Evolutionary conservation across 768 basidiomycete species (phyloP).

Genomic region (Serendipita sp.): DNA sequence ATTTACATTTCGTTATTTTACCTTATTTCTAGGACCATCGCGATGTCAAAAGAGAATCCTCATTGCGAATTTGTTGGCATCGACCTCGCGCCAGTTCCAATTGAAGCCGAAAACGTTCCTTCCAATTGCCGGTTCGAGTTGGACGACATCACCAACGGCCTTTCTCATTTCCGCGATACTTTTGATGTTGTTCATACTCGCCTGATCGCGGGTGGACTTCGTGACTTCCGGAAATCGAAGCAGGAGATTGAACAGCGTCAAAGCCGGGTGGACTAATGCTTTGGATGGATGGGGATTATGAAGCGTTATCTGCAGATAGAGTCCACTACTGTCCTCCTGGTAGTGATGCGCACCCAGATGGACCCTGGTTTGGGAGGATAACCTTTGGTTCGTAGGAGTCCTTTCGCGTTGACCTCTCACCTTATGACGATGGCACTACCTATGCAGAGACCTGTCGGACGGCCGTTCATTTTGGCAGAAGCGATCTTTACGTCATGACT

Average conservation of each 20-base stretch:
- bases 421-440: not conserved
- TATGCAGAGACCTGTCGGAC: not conserved
- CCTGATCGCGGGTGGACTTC: slow-evolving; percentile 4
- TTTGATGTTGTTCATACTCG: slow-evolving; percentile 8
- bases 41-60: not conserved
- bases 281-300: slow-evolving; percentile 6
- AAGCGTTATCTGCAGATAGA: not conserved
- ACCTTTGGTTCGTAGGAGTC: not conserved
- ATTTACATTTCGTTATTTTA: too few relatives aligned
- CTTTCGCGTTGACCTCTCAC: too few relatives aligned
- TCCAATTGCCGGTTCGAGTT: slow-evolving; percentile 9
- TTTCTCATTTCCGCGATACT: slow-evolving; percentile 5
- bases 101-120: not conserved
- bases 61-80: slow-evolving; percentile 8
- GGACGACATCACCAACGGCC: slow-evolving; percentile 7
- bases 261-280: slow-evolving; percentile 7
- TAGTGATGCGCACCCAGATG: not conserved
- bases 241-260: slow-evolving; percentile 1
- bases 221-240: slow-evolving; percentile 3
- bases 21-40: slow-evolving; percentile 3
- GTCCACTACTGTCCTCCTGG: not conserved
- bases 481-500: not conserved
- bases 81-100: slow-evolving; percentile 8
- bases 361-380: not conserved
- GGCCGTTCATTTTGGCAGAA: not conserved